Base-by-base conservation (phyloP, 2,329 filamentous ascomycete species). In the Dothiorella sarmentorum region DNA sequence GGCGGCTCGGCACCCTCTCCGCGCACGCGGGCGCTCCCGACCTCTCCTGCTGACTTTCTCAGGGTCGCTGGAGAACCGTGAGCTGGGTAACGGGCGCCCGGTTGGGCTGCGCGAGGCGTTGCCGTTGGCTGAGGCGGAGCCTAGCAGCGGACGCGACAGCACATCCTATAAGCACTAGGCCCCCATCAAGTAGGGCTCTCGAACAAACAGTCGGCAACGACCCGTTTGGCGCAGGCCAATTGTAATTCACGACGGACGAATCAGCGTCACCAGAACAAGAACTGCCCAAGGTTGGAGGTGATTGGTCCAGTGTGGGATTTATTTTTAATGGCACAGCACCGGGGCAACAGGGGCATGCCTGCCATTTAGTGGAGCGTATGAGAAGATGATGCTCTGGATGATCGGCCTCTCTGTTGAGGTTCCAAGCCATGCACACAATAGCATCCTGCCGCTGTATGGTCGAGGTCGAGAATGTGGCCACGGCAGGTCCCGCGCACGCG, bases 101-200 rank as follows among this genome's bases (percentile, higher is more conserved):
- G 26, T n/a, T 31, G 43, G 24, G 43, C 31, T 38, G 31, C 13
- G 31, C 15, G 20, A 22, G 37, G 29, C 49, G 29, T 35, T 53
- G 49, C 35, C 49, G 49, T 53, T 53, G 49, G 49, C 22, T 53
- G 49, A 29, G 49, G 49, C 49, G 49, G 37, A 26, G 49, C 35
- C 35, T 37, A 24, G 9, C 7, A 29, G 43, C 43, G 43, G 26
- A 29, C 43, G 33, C 26, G 49, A 53, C 49, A 53, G 49, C 49
- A 53, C 49, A 53, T 53, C 49, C 27, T 53, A 53, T 53, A 53
- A 53, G 49, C 49, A 40, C 49, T 53, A 53, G n/a, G 15, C n/a
- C 43, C n/a, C 43, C 6, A n/a, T 10, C 24, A 45, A 29, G 43
- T 15, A 15, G 43, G 24, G 26, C 43, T 15, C 22, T 29, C 22